phyloP scores from a whole-genome alignment of 164 flowering plant species.

The Umbilicus rupestris region DNA sequence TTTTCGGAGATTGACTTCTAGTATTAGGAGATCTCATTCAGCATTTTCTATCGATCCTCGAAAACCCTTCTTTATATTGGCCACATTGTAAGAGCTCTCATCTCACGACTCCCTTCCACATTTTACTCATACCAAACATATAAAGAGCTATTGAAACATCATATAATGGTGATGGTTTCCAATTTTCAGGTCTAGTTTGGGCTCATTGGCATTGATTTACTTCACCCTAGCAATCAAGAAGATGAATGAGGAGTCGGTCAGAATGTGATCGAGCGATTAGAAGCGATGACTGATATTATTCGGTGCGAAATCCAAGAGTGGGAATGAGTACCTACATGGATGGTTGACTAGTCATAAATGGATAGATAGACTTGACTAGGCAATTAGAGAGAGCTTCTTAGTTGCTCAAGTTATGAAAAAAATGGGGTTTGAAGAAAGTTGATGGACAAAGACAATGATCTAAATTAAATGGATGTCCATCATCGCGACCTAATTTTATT shows the following conservation, averaged over 20 bases:
- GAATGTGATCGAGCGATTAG: too few relatives aligned
- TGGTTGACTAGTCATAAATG: too few relatives aligned
- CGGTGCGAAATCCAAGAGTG: too few relatives aligned
- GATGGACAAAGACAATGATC: too few relatives aligned
- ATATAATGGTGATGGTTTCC: background rate
- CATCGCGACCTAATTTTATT: too few relatives aligned
- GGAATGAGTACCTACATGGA: background rate
- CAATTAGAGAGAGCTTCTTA: background rate
- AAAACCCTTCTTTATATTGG: background rate
- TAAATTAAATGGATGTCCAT: too few relatives aligned
- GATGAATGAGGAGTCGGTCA: background rate
- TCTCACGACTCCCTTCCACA: too few relatives aligned
- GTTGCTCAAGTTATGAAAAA: background rate
- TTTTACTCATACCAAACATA: too few relatives aligned
- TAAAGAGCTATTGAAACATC: too few relatives aligned
- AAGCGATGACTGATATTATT: too few relatives aligned
- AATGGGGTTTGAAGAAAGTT: too few relatives aligned
- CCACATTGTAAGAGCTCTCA: conserved; percentile 2
- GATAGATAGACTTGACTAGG: background rate
- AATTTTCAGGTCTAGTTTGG: background rate
- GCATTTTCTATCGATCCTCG: background rate
- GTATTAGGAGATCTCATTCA: background rate
- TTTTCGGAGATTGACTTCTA: background rate
- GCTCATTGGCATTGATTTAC: background rate
- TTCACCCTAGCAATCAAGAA: conserved; percentile 1